Evolutionary conservation across 2,329 filamentous ascomycete species (phyloP).

Genomic region (Colletotrichum trifolii): DNA sequence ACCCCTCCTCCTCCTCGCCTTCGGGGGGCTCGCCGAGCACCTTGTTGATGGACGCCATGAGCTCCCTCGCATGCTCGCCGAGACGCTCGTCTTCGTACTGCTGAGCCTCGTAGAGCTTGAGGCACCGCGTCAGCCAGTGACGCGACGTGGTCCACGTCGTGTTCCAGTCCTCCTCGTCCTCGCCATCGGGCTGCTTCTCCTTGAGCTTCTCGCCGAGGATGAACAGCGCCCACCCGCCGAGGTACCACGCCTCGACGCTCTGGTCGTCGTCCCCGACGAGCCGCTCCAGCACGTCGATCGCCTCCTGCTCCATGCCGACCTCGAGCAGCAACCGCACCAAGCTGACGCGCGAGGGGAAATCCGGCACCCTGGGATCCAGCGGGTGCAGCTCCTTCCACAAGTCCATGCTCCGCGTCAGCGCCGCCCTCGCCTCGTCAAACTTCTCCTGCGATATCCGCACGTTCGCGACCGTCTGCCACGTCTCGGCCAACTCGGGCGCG

Average conservation of each 20-base stretch:
- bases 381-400: slow-evolving; percentile 85
- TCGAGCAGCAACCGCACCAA: slow-evolving; percentile 90
- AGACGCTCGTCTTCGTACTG: slow-evolving; percentile 89
- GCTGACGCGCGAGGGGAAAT: slow-evolving; percentile 87
- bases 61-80: slow-evolving; percentile 78
- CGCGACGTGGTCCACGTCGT: slow-evolving; percentile 78
- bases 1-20: slow-evolving; percentile 62
- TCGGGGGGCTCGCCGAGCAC: slow-evolving; percentile 71
- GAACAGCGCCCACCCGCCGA: slow-evolving; percentile 93
- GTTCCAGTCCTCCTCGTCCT: slow-evolving; percentile 63
- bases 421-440: slow-evolving; percentile 81
- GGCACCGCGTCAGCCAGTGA: slow-evolving; percentile 84
- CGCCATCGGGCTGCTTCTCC: slow-evolving; percentile 42
- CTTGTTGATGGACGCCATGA: slow-evolving; percentile 71
- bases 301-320: slow-evolving; percentile 85
- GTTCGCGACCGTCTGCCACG: slow-evolving; percentile 95
- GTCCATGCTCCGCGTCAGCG: slow-evolving; percentile 81
- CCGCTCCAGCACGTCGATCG: slow-evolving; percentile 85
- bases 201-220: slow-evolving; percentile 78
- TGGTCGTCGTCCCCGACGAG: slow-evolving; percentile 90
- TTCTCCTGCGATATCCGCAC: slow-evolving; percentile 90
- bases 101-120: slow-evolving; percentile 80
- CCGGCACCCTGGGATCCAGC: slow-evolving; percentile 78
- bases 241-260: slow-evolving; percentile 96
- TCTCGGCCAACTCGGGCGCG: slow-evolving; percentile 83